These are phyloP conservation scores for Neurospora sp. DNA, from an alignment of 495 filamentous ascomycete species.

Conservation along the genomic window DNA sequence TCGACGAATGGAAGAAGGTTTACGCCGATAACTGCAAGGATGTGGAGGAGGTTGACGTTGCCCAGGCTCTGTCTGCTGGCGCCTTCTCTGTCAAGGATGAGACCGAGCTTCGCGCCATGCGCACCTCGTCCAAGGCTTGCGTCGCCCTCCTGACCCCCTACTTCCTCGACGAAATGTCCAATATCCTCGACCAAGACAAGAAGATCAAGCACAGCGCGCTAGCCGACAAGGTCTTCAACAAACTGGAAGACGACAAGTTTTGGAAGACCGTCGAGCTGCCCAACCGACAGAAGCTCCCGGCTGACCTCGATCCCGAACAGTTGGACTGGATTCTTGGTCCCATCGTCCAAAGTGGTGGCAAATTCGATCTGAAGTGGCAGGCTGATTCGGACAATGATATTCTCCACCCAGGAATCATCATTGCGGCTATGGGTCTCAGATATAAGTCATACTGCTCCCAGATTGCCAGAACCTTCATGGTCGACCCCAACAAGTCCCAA, in stretches of 20 bases:
- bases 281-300: slow-evolving; percentile 61
- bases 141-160: slow-evolving; percentile 86
- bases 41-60: slow-evolving; percentile 80
- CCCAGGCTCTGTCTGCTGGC: slow-evolving; percentile 64
- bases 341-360: slow-evolving; percentile 89
- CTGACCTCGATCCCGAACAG: slow-evolving; percentile 80
- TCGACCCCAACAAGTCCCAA: slow-evolving; percentile 91
- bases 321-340: slow-evolving; percentile 91
- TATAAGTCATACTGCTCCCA: slow-evolving; percentile 91
- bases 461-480: slow-evolving; percentile 86
- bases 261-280: slow-evolving; percentile 68
- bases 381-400: slow-evolving; percentile 67
- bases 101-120: slow-evolving; percentile 84
- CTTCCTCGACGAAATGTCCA: slow-evolving; percentile 96
- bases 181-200: slow-evolving; percentile 86
- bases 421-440: slow-evolving; percentile 79
- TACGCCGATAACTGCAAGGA: slow-evolving; percentile 70
- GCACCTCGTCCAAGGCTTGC: slow-evolving; percentile 84
- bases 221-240: slow-evolving; percentile 71
- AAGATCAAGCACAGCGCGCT: slow-evolving; percentile 85
- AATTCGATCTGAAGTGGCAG: slow-evolving; percentile 77
- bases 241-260: slow-evolving; percentile 87
- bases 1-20: slow-evolving; percentile 87
- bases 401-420: slow-evolving; percentile 87
- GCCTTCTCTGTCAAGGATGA: slow-evolving; percentile 96